Evolutionary conservation across 805 yeast species (phyloP), one percentile per base, ranked within the genome.

Genomic region (Teunomyces pallodes): DNA sequence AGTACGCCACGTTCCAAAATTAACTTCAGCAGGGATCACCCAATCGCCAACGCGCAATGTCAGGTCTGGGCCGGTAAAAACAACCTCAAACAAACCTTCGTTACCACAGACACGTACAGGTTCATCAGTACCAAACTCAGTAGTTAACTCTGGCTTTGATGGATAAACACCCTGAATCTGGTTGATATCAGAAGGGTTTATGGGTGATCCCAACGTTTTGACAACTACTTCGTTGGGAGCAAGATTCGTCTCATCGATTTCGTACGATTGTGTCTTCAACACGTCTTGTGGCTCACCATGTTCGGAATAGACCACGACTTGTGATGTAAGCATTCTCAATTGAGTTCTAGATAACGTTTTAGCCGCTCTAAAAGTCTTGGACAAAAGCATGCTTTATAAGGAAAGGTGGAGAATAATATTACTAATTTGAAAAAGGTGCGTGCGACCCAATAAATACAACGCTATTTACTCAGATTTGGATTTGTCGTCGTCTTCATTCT

Each of bases 1-100:
- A 2, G 92, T 81, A 52, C 96, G 77, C 99, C 99, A 94, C 3
- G 99, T 92, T 28, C 99, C 99, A 50, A 84, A 84, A 56, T 87
- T 86, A 9, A 90, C 86, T 36, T 71, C 71, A 9, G 80, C 60
- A 9, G 98, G 97, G 39, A 92, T 79, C 33, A 84, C 89, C 91
- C 96, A 90, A 65, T 94, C 98, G 41, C 96, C 97, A 1, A 71
- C 69, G 40, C 72, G 56, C 45, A 87, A 71, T 5, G 62, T 57
- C 3, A 20, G 24, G 24, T 54, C 50, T 8, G 82, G 87, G 12
- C 66, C 58, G 8, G 75, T 55, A 16, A 96, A 96, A 8, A 80
- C 79, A 46, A 92, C 84, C 62, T 89, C 86, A 62, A 88, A 91
- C 9, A 89, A 78, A 17, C 97, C 98, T 68, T 92, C 99, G 64